phyloP scores from a whole-genome alignment of 2,329 filamentous ascomycete genomes.

The Xylaria sp. region DNA sequence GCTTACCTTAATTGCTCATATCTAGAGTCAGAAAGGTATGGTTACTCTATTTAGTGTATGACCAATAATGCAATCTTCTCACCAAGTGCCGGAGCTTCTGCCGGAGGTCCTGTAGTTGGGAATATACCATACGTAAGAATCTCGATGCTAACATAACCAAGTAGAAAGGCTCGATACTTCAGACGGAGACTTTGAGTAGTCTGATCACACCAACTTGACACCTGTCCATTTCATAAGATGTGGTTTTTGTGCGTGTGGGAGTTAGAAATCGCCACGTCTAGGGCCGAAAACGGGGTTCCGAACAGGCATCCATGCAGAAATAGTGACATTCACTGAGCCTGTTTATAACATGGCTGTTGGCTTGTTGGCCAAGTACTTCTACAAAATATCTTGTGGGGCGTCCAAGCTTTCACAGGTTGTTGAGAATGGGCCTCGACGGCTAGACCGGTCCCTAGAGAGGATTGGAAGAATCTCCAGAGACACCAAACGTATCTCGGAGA shows the following conservation, averaged over 20 bases:
- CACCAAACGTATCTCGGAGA: too few relatives aligned
- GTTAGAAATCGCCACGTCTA: background rate
- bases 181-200: background rate
- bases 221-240: background rate
- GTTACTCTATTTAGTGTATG: too few relatives aligned
- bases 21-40: too few relatives aligned
- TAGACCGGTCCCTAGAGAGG: too few relatives aligned
- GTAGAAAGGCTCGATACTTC: background rate
- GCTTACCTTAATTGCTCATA: too few relatives aligned
- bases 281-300: background rate
- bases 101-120: too few relatives aligned
- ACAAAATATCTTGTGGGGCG: background rate
- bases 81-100: too few relatives aligned
- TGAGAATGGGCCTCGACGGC: background rate
- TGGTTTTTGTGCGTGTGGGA: background rate
- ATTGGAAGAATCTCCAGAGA: too few relatives aligned
- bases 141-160: too few relatives aligned
- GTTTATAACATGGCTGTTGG: background rate
- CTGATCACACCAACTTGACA: background rate
- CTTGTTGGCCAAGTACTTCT: background rate
- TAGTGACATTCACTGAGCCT: background rate
- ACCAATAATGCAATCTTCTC: too few relatives aligned
- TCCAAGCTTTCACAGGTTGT: too few relatives aligned
- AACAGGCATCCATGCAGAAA: background rate
- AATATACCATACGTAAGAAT: too few relatives aligned